Evolutionary conservation across 2,329 filamentous ascomycete genomes (phyloP).

Genomic region (Paecilomyces niveus): DNA sequence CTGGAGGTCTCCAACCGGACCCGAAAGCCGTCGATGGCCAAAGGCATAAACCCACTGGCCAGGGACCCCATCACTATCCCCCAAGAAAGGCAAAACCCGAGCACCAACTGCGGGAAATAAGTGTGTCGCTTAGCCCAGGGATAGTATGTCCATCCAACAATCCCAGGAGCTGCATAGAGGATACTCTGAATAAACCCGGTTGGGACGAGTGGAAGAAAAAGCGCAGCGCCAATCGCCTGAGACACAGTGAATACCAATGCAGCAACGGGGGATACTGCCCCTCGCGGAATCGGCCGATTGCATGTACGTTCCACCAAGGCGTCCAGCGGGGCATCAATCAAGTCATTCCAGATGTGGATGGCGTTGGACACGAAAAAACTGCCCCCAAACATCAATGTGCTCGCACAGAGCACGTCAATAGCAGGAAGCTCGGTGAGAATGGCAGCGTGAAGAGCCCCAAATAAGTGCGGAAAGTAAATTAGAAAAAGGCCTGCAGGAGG

Average conservation of each 20-base stretch:
- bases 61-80: slow-evolving; percentile 46
- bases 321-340: slow-evolving; percentile 84
- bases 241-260: slow-evolving; percentile 67
- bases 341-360: slow-evolving; percentile 82
- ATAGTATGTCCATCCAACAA: slow-evolving; percentile 41
- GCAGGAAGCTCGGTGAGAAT: slow-evolving; percentile 47
- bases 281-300: slow-evolving; percentile 70
- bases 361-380: slow-evolving; percentile 81
- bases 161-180: slow-evolving; percentile 1
- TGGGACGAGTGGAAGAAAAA: slow-evolving; percentile 32
- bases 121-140: slow-evolving; percentile 79
- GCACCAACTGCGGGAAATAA: slow-evolving; percentile 76
- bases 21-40: background rate
- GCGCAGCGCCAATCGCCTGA: slow-evolving; percentile 37
- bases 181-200: background rate
- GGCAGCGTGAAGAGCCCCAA: slow-evolving; percentile 59
- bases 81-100: slow-evolving; percentile 84
- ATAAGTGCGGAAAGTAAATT: slow-evolving; percentile 78
- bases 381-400: slow-evolving; percentile 35
- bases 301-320: slow-evolving; percentile 69
- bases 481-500: slow-evolving; percentile 80
- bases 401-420: slow-evolving; percentile 46
- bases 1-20: background rate
- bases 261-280: slow-evolving; percentile 65
- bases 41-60: background rate